Percentiles rank a stretch among this genome's conserved stretches.
phyloP scores from a whole-genome alignment of 2,329 filamentous ascomycete genomes.

The Pleurostoma richardsiae region DNA sequence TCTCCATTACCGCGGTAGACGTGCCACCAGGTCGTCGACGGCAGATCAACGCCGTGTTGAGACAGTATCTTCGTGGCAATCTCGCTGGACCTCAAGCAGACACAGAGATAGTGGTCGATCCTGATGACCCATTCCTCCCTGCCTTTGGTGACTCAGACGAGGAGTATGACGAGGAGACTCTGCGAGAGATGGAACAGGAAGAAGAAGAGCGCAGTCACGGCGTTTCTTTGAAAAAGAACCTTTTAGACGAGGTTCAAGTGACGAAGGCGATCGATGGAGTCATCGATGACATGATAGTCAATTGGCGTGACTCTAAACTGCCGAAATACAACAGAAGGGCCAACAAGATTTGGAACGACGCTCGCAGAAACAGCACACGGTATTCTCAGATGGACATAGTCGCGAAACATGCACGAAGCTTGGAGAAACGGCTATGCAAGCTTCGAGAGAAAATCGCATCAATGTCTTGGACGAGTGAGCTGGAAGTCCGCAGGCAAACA shows the following conservation, averaged over 20 bases:
- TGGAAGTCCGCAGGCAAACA: slow-evolving; percentile 44
- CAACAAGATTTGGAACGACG: slow-evolving; percentile 55
- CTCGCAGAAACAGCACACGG: slow-evolving; percentile 36
- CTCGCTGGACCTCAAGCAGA: neutral
- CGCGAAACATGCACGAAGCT: slow-evolving; percentile 31
- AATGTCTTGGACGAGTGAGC: slow-evolving; percentile 23
- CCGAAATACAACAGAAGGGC: slow-evolving; percentile 52
- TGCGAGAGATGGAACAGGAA: slow-evolving; percentile 56
- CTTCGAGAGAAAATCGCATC: too few relatives aligned
- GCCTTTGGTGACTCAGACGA: slow-evolving; percentile 49
- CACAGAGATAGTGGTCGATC: neutral
- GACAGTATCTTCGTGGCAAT: slow-evolving; percentile 26
- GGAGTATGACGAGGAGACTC: slow-evolving; percentile 28
- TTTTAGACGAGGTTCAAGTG: slow-evolving; percentile 38
- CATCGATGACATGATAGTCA: slow-evolving; percentile 41
- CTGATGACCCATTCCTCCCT: slow-evolving; percentile 36
- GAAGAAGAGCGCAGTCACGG: slow-evolving; percentile 24
- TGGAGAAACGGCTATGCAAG: slow-evolving; percentile 34
- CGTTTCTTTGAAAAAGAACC: neutral
- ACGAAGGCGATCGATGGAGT: slow-evolving; percentile 45
- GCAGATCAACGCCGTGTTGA: slow-evolving; percentile 36
- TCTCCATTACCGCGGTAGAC: neutral
- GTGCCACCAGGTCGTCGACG: slow-evolving; percentile 37
- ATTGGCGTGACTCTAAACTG: slow-evolving; percentile 56
- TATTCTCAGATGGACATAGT: slow-evolving; percentile 36